Evolutionary conservation across 495 filamentous ascomycete genomes (phyloP).

Genomic region (Trichoderma orchidacearum): DNA sequence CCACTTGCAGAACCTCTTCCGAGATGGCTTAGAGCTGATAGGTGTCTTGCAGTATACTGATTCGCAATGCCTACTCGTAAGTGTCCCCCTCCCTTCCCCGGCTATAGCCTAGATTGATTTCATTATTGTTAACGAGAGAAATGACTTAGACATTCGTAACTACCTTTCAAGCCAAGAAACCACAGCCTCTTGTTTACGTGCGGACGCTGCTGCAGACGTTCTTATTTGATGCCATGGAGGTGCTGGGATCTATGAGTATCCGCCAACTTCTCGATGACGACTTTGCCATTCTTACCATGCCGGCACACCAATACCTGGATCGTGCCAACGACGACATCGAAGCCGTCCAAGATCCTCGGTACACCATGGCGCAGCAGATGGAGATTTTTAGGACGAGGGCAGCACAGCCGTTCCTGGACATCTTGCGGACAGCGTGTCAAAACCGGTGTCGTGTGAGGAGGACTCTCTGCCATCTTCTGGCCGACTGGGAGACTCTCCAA

Average conservation of each 20-base stretch:
- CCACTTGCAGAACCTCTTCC: slow-evolving; percentile 56
- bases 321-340: slow-evolving; percentile 63
- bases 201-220: slow-evolving; percentile 67
- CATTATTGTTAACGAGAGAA: slow-evolving; percentile 1
- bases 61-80: slow-evolving; percentile 52
- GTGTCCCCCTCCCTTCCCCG: no score
- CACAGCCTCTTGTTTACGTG: slow-evolving; percentile 72
- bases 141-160: slow-evolving; percentile 46
- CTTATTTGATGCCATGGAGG: slow-evolving; percentile 55
- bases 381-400: slow-evolving; percentile 66
- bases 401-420: slow-evolving; percentile 65
- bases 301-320: slow-evolving; percentile 55
- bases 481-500: slow-evolving; percentile 78
- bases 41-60: slow-evolving; percentile 55
- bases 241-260: slow-evolving; percentile 51
- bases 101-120: no score
- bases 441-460: slow-evolving; percentile 81
- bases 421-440: slow-evolving; percentile 71
- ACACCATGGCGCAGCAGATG: slow-evolving; percentile 63
- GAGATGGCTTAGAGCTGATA: slow-evolving; percentile 56
- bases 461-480: slow-evolving; percentile 64
- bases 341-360: slow-evolving; percentile 59
- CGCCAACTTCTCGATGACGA: slow-evolving; percentile 69
- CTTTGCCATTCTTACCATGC: slow-evolving; percentile 60
- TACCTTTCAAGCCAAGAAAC: slow-evolving; percentile 62